A percentile compares a stretch with the other conserved stretches of the same genome.
These are phyloP conservation scores for Carpinus viminea DNA, from an alignment of 306 rosid species.

Conservation along the genomic window DNA sequence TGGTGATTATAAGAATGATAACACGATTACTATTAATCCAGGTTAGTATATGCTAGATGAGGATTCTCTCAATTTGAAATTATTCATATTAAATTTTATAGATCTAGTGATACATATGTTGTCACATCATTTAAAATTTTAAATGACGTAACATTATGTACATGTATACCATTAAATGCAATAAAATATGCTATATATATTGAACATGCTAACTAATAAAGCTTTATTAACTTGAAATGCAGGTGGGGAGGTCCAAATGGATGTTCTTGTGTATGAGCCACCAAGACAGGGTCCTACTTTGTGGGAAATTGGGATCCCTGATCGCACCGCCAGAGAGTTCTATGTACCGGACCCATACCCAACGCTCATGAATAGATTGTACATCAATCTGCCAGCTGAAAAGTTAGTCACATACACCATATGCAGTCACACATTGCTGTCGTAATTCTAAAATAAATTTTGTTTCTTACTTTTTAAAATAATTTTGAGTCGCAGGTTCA, in stretches of 20 bases:
- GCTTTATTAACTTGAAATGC: background rate
- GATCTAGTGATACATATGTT: no score
- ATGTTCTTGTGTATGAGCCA: conserved; percentile 44
- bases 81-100: no score
- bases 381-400: background rate
- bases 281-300: conserved; percentile 82
- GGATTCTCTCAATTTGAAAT: no score
- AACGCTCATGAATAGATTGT: background rate
- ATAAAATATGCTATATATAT: no score
- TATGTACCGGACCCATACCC: conserved; percentile 60
- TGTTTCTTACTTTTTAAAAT: background rate
- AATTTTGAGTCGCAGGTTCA: conserved; percentile 37
- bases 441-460: background rate
- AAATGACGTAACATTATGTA: no score
- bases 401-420: background rate
- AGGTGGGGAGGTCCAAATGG: conserved; percentile 45
- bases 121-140: no score
- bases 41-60: conserved; percentile 31
- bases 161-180: no score
- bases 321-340: conserved; percentile 72
- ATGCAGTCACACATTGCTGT: background rate
- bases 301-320: conserved; percentile 93
- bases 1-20: conserved; percentile 64
- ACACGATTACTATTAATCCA: conserved; percentile 39
- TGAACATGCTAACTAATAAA: background rate